phyloP scores from a whole-genome alignment of 2,329 filamentous ascomycete genomes.

The Epichloe amarillans region DNA sequence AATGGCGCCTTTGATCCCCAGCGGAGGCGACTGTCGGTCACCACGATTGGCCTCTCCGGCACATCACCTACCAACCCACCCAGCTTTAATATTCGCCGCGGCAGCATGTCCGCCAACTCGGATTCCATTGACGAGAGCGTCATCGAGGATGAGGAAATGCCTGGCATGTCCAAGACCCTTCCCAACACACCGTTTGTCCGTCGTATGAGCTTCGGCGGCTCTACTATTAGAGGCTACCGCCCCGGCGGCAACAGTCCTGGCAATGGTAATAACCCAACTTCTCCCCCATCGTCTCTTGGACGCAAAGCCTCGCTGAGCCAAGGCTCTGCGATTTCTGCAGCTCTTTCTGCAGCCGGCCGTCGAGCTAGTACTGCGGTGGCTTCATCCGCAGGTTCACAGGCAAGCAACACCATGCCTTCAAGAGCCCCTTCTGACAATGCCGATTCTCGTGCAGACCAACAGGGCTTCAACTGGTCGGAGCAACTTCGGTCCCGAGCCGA shows the following conservation, averaged over 20 bases:
- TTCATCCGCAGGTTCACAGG: conserved; percentile 30
- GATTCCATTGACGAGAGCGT: conserved; percentile 59
- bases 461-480: conserved; percentile 92
- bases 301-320: conserved; percentile 18
- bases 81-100: conserved; percentile 42
- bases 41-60: conserved; percentile 60
- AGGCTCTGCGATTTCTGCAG: conserved; percentile 19
- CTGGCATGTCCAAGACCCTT: conserved; percentile 37
- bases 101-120: conserved; percentile 57
- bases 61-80: conserved; percentile 46
- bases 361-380: conserved; percentile 22
- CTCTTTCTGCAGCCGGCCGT: conserved; percentile 21
- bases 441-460: conserved; percentile 56
- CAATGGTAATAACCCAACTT: conserved; percentile 44
- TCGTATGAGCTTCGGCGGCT: conserved; percentile 80
- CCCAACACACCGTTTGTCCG: conserved; percentile 66
- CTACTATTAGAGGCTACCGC: conserved; percentile 49
- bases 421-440: conserved; percentile 53
- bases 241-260: conserved; percentile 43
- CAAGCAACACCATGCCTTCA: conserved; percentile 44
- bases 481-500: conserved; percentile 86
- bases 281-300: conserved; percentile 24
- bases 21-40: conserved; percentile 60
- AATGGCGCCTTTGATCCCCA: conserved; percentile 38
- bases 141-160: conserved; percentile 53